Evolutionary conservation across 352 stramenopile species (phyloP), one percentile per base, ranked within the genome.

Genomic region (Saprolegnia parasitica): DNA sequence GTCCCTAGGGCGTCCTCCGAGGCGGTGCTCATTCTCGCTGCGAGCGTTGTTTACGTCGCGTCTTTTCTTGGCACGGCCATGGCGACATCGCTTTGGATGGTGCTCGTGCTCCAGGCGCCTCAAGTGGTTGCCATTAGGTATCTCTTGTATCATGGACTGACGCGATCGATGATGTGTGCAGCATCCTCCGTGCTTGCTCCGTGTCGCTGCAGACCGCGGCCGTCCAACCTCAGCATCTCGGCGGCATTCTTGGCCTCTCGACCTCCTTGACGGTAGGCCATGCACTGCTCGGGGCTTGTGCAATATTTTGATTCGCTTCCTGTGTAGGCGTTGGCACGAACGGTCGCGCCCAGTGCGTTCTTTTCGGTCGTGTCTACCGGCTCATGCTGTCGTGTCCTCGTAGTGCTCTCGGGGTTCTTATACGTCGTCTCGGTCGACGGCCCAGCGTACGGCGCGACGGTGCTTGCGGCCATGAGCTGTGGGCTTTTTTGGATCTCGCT

Each of bases 361-460:
- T 1, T 35, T 60, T 16, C 35, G 4, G 35, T 24, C 13, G 35
- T 60, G 8, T 26, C 11, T 21, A 9, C 35, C 1, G 35, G 3
- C 52, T 24, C 29, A 35, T n/a, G n/a, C 29, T 6, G 49, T 66
- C 23, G 32, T 49, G 10, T 49, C 42, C 42, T 21, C n/a, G 26
- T 68, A 93, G 85, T 93, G 72, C 68, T 93, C 39, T 93, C 85
- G 20, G 85, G 85, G 11, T 91, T 80, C 80, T 89, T 83, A 40
- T 93, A 93, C 68, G 67, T 88, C 47, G 42, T 83, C 29, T 90
- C 84, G 0, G 74, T 90, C 10, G 81, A 90, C 67, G 84, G 84
- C 3, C 85, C 85, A 35, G 83, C 85, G 10, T 83, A 84, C 54
- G 83, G 85, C 9, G 83, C 85, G 0, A 84, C 82, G 13, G 67